Evolutionary conservation across 2,329 filamentous ascomycete genomes (phyloP).

Genomic region (Alternaria metachromatica): DNA sequence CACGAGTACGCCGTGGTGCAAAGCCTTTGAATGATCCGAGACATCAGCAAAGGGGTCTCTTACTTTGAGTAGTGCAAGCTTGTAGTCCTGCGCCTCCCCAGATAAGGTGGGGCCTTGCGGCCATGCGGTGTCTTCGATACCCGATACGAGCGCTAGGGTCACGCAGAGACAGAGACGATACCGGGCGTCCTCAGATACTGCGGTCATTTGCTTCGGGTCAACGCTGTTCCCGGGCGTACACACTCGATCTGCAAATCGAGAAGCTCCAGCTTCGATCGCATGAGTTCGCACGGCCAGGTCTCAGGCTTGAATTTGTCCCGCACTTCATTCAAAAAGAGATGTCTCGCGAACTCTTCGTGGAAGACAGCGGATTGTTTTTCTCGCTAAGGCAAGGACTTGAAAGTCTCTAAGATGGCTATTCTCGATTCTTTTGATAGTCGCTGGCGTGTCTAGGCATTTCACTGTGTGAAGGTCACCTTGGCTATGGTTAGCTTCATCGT

Average conservation of each 20-base stretch:
- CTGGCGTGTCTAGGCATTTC: neutral
- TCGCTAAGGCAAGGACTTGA: neutral
- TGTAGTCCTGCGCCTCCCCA: neutral
- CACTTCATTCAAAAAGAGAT: neutral
- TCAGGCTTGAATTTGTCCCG: neutral
- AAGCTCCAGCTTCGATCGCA: neutral
- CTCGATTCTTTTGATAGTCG: neutral
- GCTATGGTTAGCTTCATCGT: neutral
- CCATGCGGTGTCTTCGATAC: neutral
- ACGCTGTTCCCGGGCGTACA: neutral
- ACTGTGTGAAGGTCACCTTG: neutral
- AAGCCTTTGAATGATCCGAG: neutral
- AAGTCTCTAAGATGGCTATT: neutral
- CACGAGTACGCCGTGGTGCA: neutral
- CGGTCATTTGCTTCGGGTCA: neutral
- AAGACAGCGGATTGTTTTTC: neutral
- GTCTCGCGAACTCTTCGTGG: neutral
- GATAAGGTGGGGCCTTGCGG: neutral
- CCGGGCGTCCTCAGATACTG: neutral
- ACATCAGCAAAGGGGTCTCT: neutral
- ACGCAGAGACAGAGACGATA: neutral
- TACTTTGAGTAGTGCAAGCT: neutral
- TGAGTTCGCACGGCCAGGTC: neutral
- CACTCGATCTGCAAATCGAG: neutral
- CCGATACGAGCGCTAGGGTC: neutral